Base-by-base conservation (phyloP, 1,139 yeast genomes). In the Candida sanyaensis region DNA sequence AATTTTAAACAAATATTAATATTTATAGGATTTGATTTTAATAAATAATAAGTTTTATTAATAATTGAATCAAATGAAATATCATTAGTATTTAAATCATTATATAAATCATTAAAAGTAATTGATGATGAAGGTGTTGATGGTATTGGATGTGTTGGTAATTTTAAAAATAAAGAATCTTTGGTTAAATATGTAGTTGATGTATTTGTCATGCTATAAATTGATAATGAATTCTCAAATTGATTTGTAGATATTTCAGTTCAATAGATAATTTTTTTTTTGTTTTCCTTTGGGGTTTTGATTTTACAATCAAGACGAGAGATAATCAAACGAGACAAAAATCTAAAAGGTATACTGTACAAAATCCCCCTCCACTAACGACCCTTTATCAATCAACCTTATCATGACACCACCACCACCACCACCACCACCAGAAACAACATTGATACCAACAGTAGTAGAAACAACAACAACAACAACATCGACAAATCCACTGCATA, bases 401-500 rank as follows among this genome's bases (percentile, higher is more conserved):
- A 17, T 8, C 28, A 26, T 26, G 28, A 3, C 6, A 26, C 28
- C 28, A 26, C 28, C 5, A 5, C n/a, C n/a, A n/a, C n/a, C n/a
- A n/a, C 37, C 23, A 26, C 33, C 31, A 27, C 37, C 13, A 29
- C 37, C 38, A 42, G n/a, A 27, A 26, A 6, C 28, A 26, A 6
- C 6, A n/a, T n/a, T n/a, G n/a, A n/a, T n/a, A 46, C 11, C 36
- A 11, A 12, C 37, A 42, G 6, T 11, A 26, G 21, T 21, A 27
- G 27, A 2, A 29, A 36, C 38, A 42, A 8, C 13, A 26, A 2
- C 28, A 26, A 6, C 6, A 26, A 6, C 28, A 23, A 5, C 48
- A 46, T 7, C 36, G 13, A 10, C 37, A 42, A 8, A 17, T 11
- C 44, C 43, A 42, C 63, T 49, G 33, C 77, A 73, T 52, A 57